A percentile compares a stretch with the other conserved stretches of the same genome.
These are phyloP conservation scores for Micractinium conductrix DNA, from an alignment of 139 green algal species.

Conservation along the genomic window DNA sequence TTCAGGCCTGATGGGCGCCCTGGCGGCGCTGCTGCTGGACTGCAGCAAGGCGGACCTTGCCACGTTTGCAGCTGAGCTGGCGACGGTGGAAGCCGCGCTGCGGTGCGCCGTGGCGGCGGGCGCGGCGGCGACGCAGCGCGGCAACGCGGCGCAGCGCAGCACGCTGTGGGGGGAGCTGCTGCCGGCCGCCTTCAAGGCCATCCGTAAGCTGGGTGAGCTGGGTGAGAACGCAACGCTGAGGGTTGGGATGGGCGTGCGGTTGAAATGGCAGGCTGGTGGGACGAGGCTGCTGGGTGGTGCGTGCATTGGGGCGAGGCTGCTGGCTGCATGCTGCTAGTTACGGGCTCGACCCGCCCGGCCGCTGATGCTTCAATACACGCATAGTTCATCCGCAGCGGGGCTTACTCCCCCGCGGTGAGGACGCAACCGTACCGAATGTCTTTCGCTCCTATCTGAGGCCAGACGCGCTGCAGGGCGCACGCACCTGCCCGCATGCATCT, in stretches of 20 bases:
- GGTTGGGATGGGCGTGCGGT: no score
- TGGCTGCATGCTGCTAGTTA: not conserved
- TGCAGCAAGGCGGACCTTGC: constrained; percentile 9
- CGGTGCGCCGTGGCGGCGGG: constrained; percentile 2
- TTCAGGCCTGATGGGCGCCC: constrained; percentile 5
- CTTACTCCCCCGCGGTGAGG: no score
- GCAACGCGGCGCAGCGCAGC: constrained; percentile 1
- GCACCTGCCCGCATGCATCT: no score
- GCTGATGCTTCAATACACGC: no score
- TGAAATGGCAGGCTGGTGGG: no score
- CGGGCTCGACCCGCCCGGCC: no score
- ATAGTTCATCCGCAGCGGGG: no score
- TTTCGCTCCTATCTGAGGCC: no score
- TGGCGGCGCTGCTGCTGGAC: constrained; percentile 17
- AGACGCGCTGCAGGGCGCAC: no score
- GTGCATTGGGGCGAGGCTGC: not conserved
- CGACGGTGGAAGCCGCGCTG: constrained; percentile 1
- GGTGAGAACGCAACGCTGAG: no score
- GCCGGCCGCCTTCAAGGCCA: constrained; percentile 10
- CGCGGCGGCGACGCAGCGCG: not conserved
- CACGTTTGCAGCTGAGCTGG: not conserved
- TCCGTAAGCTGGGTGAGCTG: constrained; percentile 20
- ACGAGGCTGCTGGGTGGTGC: not conserved
- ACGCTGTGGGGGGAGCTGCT: constrained; percentile 23
- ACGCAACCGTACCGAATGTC: no score